phyloP scores from a whole-genome alignment of 139 green algal species.

The Chlorella sp. region DNA sequence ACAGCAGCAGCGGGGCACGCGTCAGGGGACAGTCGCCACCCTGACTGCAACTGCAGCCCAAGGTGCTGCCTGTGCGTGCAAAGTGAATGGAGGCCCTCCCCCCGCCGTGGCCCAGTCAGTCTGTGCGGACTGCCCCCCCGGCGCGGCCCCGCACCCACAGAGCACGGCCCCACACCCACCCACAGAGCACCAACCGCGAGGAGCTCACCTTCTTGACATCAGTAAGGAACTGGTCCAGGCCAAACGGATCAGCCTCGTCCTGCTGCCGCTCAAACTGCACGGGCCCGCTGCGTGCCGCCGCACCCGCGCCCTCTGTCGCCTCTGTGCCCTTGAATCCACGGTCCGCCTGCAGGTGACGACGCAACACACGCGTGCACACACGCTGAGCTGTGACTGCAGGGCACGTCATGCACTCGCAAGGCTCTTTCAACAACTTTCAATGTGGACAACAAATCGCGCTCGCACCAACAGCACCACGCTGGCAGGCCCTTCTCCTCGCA shows the following conservation, averaged over 20 bases:
- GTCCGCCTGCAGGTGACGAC: conserved; percentile 62
- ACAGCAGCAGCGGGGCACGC: neutral
- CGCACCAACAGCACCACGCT: neutral
- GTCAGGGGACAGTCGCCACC: neutral
- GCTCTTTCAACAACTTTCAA: neutral
- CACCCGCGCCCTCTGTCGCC: conserved; percentile 1
- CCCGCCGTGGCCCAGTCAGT: neutral
- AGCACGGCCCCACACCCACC: too few species aligned
- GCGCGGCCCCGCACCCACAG: too few species aligned
- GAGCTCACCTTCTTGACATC: conserved; percentile 47
- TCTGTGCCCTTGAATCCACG: conserved; percentile 71
- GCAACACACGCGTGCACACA: neutral
- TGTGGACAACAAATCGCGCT: neutral
- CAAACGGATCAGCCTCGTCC: conserved; percentile 89
- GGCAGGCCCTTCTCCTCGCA: neutral
- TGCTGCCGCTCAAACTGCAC: conserved; percentile 87
- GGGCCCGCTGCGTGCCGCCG: conserved; percentile 14
- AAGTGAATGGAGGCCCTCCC: neutral
- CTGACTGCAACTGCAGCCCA: neutral
- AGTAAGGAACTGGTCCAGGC: conserved; percentile 83
- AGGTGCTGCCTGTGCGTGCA: too few species aligned
- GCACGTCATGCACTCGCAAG: neutral
- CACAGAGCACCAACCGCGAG: neutral
- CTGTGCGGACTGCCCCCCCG: too few species aligned
- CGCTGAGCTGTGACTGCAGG: neutral